A percentile compares a stretch with the other conserved stretches of the same genome.
Conservation (phyloP, 2,329 filamentous ascomycete genomes). For the Moelleriella libera region DNA sequence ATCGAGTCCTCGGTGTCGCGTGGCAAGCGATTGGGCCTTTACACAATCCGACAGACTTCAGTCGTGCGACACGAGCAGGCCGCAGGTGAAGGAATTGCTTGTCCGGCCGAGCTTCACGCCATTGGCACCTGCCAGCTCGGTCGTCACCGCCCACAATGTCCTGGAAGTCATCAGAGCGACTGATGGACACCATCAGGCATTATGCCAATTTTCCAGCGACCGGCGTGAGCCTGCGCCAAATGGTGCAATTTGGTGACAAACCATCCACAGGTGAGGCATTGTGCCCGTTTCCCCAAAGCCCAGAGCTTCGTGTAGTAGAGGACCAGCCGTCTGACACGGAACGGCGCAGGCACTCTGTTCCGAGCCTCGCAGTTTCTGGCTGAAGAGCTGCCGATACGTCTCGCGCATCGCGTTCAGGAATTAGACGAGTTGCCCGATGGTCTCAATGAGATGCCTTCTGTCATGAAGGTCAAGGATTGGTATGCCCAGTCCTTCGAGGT, state of each 20-base stretch:
- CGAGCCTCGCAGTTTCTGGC: constrained; percentile 96
- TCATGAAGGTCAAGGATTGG: constrained; percentile 91
- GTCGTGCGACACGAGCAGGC: too few species aligned
- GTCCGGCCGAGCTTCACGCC: neutral
- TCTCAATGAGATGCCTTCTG: constrained; percentile 94
- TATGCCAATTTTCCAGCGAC: constrained; percentile 96
- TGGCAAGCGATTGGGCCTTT: neutral
- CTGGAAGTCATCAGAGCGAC: constrained; percentile 78
- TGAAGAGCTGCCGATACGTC: constrained; percentile 91
- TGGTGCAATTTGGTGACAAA: constrained; percentile 96
- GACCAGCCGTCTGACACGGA: constrained; percentile 2
- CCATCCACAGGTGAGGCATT: constrained; percentile 60
- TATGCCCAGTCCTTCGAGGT: constrained; percentile 99
- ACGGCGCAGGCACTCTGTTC: constrained; percentile 67
- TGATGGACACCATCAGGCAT: constrained; percentile 96
- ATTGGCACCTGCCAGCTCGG: neutral
- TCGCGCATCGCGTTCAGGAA: constrained; percentile 94
- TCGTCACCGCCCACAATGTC: constrained; percentile 47
- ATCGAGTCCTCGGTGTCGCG: neutral
- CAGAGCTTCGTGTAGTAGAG: neutral
- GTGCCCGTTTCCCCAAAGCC: constrained; percentile 11
- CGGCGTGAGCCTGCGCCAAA: constrained; percentile 89
- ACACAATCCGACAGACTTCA: too few species aligned
- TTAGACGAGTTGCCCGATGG: constrained; percentile 86
- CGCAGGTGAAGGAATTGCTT: neutral